Base-by-base conservation (phyloP, 148 eudicot genomes). In the Fallopia convolvulus region DNA sequence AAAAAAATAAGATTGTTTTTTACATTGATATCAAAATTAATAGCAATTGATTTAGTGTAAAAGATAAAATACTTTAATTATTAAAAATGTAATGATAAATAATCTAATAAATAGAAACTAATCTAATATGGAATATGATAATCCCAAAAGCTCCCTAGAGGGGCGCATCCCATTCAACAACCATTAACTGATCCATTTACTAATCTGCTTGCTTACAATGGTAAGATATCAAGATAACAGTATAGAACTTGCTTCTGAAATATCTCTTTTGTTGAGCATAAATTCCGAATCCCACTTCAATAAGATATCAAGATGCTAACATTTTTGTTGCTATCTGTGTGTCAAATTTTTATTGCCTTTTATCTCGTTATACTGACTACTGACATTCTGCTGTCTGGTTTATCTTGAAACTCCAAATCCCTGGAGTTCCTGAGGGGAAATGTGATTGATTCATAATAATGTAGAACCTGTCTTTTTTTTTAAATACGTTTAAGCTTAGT, bases 191-290 rank as follows among this genome's bases (percentile, higher is more conserved):
- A 93, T 87, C 74, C 83, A 12, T 83, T 73, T 33, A 93, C 90
- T 79, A 95, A 92, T 87, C 82, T 93, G 70, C 94, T 95, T 75
- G 82, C 90, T 76, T 94, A 94, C 80, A 94, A 94, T 81, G 98
- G 98, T 94, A 85, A 77, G 78, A 0, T 65, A 46, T 73, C 30
- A 70, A 33, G 73, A 33, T 39, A 13, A 18, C 47, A n/a, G 52
- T 72, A 44, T 30, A 30, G 18, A 8, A 13, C 4, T 32, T 33
- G 32, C 21, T 11, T 36, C 42, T 41, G 7, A 6, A 0, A 12
- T 18, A 2, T 40, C 8, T 40, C 10, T 72, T 40, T 18, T 42
- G 13, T 42, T 72, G 75, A 20, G 40, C 32, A 41, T 72, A 15
- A 72, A 11, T 18, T 46, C 0, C 36, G 49, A 39, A 40, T 39